Percentiles rank a stretch among this genome's conserved stretches.
Evolutionary conservation across 768 basidiomycete species (phyloP).

Genomic region (Amylocystis lapponica): DNA sequence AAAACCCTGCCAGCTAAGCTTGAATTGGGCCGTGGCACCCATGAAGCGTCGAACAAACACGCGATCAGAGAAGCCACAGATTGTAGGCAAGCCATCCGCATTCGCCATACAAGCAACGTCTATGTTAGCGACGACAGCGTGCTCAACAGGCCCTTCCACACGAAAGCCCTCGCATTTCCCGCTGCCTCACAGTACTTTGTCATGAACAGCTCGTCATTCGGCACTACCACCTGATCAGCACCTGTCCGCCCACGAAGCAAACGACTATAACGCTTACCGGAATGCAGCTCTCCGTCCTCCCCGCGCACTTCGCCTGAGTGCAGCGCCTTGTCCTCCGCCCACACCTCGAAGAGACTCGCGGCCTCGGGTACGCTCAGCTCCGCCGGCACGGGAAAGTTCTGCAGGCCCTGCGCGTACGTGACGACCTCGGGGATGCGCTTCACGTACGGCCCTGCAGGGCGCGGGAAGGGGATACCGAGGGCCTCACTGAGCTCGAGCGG

Average conservation of each 20-base stretch:
- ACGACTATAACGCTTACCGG: conserved; percentile 15
- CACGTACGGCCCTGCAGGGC: conserved; percentile 47
- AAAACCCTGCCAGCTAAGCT: no score
- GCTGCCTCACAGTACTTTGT: conserved; percentile 71
- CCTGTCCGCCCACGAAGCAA: background rate
- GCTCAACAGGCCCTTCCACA: conserved; percentile 31
- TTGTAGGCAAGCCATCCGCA: no score
- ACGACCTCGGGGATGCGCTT: conserved; percentile 45
- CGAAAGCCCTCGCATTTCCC: conserved; percentile 78
- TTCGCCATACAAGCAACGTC: no score
- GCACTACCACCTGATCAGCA: conserved; percentile 18
- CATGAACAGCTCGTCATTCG: conserved; percentile 69
- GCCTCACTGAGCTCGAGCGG: conserved; percentile 62
- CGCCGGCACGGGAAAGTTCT: conserved; percentile 48
- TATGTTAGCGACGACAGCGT: background rate
- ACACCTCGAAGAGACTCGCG: conserved; percentile 67
- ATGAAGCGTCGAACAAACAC: no score
- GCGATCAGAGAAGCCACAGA: no score
- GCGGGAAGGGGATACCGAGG: conserved; percentile 40
- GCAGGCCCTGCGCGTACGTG: conserved; percentile 50
- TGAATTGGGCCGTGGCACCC: no score
- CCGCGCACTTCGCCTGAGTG: conserved; percentile 64
- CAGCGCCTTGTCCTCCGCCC: conserved; percentile 58
- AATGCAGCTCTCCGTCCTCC: conserved; percentile 48
- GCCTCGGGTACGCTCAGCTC: conserved; percentile 64